Base-by-base conservation (phyloP, 768 basidiomycete genomes). In the Rubroboletus pulcherrimus region DNA sequence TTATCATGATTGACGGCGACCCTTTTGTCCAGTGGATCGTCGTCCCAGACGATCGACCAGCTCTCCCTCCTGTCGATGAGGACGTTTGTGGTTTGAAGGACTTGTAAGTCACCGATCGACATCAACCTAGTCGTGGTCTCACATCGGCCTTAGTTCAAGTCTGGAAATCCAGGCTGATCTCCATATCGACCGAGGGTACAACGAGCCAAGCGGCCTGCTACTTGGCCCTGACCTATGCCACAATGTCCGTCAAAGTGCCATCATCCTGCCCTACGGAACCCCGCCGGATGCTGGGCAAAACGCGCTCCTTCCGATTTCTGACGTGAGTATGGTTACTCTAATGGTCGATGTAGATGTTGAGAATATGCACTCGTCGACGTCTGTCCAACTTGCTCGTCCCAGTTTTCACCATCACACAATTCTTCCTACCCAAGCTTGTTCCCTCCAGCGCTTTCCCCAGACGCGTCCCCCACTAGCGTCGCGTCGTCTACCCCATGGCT, bases 51-150 rank as follows among this genome's bases (percentile, higher is more conserved):
- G 66, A 68, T 51, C 43, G 11, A 0, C 57, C 45, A 7, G 15
- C 43, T 4, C 66, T 68, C 2, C 51, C 62, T 1, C 62, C 66
- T 0, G 67, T 69, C 0, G 66, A 69, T 15, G 67, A 69, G 0
- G 66, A 67, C 0, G 15, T 65, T 0, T 30, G 2, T 5, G 55
- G 62, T 0, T 6, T 69, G 1, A 69, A 55, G 11, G 55, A 58
- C 8, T 49, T 67, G 66, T 69, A 24, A 58, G 67, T 62, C 17
- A 10, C 19, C n/a, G n/a, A 48, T 55, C 17, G 21, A 38, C 14
- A 19, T 21, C 37, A 38, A 7, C 9, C 26, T 4, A 14, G n/a
- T 35, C 44, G 17, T 40, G n/a, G 2, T 30, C 65, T 69, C 42
- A 67, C 39, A 40, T 21, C 5, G 14, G 3, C 2, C 19, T 41